Percentiles rank a stretch among this genome's conserved stretches.
Evolutionary conservation across 208 protist genomes (phyloP).

Genomic region (Sergeia podlipaevii): DNA sequence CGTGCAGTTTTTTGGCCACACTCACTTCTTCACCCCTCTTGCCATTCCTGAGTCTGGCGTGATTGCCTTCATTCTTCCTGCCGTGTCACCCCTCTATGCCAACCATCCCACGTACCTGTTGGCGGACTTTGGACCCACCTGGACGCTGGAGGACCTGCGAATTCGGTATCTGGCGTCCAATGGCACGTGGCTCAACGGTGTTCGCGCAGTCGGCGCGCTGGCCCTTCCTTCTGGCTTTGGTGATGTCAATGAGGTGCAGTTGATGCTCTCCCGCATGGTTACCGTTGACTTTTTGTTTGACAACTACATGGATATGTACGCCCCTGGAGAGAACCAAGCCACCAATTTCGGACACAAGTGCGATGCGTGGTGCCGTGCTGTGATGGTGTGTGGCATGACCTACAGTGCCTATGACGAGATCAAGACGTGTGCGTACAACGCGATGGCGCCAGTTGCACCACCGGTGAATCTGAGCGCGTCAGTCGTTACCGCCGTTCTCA

Average conservation of each 20-base stretch:
- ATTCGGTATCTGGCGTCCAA: constrained; percentile 39
- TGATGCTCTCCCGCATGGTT: constrained; percentile 12
- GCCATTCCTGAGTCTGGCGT: constrained; percentile 15
- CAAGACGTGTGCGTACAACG: constrained; percentile 23
- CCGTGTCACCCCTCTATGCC: constrained; percentile 54
- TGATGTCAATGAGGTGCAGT: constrained; percentile 13
- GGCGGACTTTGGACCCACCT: constrained; percentile 30
- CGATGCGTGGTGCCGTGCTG: constrained; percentile 42
- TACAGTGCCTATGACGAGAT: constrained; percentile 27
- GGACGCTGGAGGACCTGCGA: constrained; percentile 26
- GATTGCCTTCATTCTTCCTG: constrained; percentile 43
- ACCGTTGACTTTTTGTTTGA: constrained; percentile 34
- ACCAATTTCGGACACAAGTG: constrained; percentile 37
- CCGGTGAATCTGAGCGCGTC: background rate
- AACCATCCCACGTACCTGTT: constrained; percentile 74
- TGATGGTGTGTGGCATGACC: constrained; percentile 51
- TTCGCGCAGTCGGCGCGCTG: constrained; percentile 24
- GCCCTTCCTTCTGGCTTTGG: constrained; percentile 19
- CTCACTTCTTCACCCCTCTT: constrained; percentile 55
- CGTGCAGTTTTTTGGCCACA: constrained; percentile 74
- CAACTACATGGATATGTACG: constrained; percentile 35
- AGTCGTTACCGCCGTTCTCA: constrained; percentile 46
- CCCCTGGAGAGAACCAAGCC: constrained; percentile 24
- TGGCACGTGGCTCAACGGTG: constrained; percentile 29
- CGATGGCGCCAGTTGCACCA: too few species aligned